phyloP scores from a whole-genome alignment of 2,329 filamentous ascomycete genomes.

The Lasiodiplodia citricola region DNA sequence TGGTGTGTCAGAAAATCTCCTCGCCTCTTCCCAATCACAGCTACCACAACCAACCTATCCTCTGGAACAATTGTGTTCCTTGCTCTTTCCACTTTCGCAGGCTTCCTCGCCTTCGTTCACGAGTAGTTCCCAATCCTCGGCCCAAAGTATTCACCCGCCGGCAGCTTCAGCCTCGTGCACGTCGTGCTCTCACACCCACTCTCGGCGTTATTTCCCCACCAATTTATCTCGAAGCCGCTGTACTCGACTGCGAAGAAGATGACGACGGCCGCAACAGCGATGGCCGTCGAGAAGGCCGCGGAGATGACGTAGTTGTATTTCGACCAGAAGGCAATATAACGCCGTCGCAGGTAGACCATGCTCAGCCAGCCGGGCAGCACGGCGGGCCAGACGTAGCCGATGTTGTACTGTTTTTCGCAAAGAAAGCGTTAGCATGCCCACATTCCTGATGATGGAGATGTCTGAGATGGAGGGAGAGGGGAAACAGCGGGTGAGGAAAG shows the following conservation, averaged over 20 bases:
- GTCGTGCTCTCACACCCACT: conserved; percentile 2
- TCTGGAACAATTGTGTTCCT: not conserved
- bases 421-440: no score
- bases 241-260: conserved; percentile 73
- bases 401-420: conserved; percentile 46
- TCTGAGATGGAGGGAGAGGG: not conserved
- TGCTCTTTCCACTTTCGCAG: not conserved
- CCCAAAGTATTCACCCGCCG: not conserved
- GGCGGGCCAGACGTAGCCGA: conserved; percentile 56
- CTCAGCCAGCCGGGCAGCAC: conserved; percentile 56
- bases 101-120: not conserved
- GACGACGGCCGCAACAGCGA: conserved; percentile 69
- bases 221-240: conserved; percentile 57
- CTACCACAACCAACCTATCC: not conserved
- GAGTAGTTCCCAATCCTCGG: not conserved
- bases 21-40: not conserved
- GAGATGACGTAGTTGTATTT: conserved; percentile 78
- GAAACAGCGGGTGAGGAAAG: not conserved
- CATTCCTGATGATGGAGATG: not conserved
- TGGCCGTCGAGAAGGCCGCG: conserved; percentile 71
- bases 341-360: conserved; percentile 59
- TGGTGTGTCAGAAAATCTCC: no score
- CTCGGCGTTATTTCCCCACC: conserved; percentile 62
- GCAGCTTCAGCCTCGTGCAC: conserved; percentile 6
- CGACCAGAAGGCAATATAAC: conserved; percentile 57